phyloP scores from a whole-genome alignment of 129 eudicot genomes.

The Pseudognaphalium luteoalbum region DNA sequence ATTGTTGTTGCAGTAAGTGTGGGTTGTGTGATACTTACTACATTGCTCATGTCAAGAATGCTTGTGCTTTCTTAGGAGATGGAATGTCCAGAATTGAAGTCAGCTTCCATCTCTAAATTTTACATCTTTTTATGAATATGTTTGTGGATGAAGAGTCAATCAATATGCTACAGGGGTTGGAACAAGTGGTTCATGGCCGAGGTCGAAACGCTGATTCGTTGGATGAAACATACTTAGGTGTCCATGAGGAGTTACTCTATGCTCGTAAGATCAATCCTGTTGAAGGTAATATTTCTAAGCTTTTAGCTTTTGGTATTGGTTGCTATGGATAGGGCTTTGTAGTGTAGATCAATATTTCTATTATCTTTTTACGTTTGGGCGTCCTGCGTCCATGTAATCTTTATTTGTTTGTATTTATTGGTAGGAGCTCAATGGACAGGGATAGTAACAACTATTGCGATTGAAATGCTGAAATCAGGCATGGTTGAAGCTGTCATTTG shows the following conservation, averaged over 20 bases:
- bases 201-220: conserved; percentile 72
- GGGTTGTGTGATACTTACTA: conserved; percentile 93
- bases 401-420: neutral
- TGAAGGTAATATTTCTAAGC: conserved; percentile 48
- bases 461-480: conserved; percentile 92
- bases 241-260: conserved; percentile 73
- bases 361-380: neutral
- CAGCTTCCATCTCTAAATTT: conserved; percentile 21
- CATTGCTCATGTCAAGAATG: conserved; percentile 95
- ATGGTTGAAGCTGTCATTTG: conserved; percentile 96
- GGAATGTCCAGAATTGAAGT: conserved; percentile 98
- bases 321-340: neutral
- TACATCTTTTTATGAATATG: neutral
- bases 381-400: neutral
- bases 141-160: neutral
- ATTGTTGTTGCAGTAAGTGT: conserved; percentile 59
- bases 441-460: conserved; percentile 93
- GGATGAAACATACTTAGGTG: conserved; percentile 86
- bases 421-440: conserved; percentile 99
- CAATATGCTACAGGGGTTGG: conserved; percentile 47
- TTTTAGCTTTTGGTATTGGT: neutral
- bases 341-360: neutral
- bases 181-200: conserved; percentile 88
- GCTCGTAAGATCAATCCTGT: conserved; percentile 88
- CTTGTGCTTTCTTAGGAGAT: conserved; percentile 96